Evolutionary conservation across 106 monocot species (phyloP).

Genomic region (Triglochin maritima): DNA sequence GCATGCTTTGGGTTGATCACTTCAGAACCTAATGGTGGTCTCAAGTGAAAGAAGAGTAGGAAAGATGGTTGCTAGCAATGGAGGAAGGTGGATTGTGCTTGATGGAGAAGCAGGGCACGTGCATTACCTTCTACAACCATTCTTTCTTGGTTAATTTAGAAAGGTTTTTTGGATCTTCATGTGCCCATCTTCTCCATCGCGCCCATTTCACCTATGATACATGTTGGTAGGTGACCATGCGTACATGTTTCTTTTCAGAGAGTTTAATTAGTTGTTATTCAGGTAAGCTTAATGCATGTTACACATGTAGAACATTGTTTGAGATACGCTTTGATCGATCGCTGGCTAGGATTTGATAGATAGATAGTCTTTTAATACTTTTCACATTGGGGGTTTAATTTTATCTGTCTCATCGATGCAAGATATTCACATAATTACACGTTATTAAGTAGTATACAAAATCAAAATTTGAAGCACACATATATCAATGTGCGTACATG

Average conservation of each 20-base stretch:
- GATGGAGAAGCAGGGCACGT: slow-evolving; percentile 23
- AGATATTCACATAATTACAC: too few species aligned
- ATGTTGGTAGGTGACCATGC: background rate
- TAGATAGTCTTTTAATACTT: too few species aligned
- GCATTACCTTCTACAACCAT: slow-evolving; percentile 5
- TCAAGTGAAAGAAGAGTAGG: background rate
- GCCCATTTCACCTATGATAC: background rate
- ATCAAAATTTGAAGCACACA: too few species aligned
- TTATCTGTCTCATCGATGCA: too few species aligned
- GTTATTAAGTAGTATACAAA: too few species aligned
- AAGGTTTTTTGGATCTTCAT: slow-evolving; percentile 6
- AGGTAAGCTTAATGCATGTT: background rate
- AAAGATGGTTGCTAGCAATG: background rate
- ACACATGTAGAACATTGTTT: too few species aligned
- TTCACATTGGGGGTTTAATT: too few species aligned
- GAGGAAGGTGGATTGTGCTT: slow-evolving; percentile 5
- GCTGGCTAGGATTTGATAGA: too few species aligned
- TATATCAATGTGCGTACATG: too few species aligned
- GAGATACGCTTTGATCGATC: too few species aligned
- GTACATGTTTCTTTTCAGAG: background rate
- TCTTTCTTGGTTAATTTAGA: background rate
- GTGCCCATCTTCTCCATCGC: slow-evolving; percentile 11
- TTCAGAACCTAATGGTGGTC: background rate
- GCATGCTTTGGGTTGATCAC: background rate
- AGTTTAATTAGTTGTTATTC: background rate